Conservation (phyloP, 2,329 filamentous ascomycete species). For the Cercospora nicotianae region DNA sequence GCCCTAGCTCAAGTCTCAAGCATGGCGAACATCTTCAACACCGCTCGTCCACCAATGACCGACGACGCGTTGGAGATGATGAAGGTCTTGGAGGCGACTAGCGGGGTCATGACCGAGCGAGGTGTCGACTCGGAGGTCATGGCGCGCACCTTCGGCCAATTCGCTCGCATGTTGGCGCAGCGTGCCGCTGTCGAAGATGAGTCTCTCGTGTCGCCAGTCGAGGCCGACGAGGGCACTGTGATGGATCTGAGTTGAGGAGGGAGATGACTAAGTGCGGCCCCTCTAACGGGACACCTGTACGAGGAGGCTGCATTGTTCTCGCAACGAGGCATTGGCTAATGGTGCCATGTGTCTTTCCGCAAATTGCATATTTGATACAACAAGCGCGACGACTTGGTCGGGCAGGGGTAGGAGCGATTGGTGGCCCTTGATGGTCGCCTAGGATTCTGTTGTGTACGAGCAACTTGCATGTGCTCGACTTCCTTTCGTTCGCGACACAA, state of each 20-base stretch:
- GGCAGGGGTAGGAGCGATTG: not conserved
- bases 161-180: conserved; percentile 5
- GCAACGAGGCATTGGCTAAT: not conserved
- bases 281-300: not conserved
- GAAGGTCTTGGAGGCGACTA: conserved; percentile 1
- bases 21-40: not conserved
- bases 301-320: not conserved
- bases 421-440: not conserved
- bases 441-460: not conserved
- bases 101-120: not conserved
- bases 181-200: not conserved
- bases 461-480: not conserved
- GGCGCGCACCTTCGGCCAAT: not conserved
- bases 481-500: not conserved
- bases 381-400: not conserved
- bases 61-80: not conserved
- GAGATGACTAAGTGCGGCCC: not conserved
- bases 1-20: not conserved
- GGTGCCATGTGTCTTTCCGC: not conserved
- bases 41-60: not conserved
- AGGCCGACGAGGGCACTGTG: not conserved
- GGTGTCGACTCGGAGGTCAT: not conserved
- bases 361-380: not conserved
- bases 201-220: not conserved
- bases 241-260: not conserved